Percentiles rank a stretch among this genome's conserved stretches.
Conservation (phyloP, 2,329 filamentous ascomycete species). For the Botrytis squamosa region DNA sequence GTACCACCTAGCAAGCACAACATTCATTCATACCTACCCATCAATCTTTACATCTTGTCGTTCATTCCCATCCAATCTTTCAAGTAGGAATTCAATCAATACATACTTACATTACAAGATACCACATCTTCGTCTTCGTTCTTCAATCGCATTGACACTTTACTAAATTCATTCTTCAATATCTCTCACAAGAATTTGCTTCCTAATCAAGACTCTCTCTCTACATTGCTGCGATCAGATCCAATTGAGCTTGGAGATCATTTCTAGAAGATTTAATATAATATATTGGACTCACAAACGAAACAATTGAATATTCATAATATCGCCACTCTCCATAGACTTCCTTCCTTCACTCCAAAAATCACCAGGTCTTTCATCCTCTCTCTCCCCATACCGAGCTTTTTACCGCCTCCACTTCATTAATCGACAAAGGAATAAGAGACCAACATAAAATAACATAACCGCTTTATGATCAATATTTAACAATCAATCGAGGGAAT, state of each 20-base stretch:
- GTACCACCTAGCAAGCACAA: not conserved
- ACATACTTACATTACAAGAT: not conserved
- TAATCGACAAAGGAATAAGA: slow-evolving; percentile 1
- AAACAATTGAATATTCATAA: not conserved
- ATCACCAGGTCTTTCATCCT: not conserved
- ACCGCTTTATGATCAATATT: slow-evolving; percentile 12
- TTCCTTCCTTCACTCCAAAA: not conserved
- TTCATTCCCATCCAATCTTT: not conserved
- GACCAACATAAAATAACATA: not conserved
- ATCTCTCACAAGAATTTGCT: not conserved
- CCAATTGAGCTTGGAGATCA: not conserved
- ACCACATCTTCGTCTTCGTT: not conserved
- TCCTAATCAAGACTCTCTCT: not conserved
- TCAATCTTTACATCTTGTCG: not conserved
- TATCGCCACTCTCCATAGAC: not conserved
- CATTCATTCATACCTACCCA: not conserved
- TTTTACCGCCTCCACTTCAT: not conserved
- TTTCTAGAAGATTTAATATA: slow-evolving; percentile 1
- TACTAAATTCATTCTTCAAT: not conserved
- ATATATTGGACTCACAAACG: not conserved
- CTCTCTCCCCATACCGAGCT: no score
- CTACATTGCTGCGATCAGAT: not conserved
- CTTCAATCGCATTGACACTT: slow-evolving; percentile 10
- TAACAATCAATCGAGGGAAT: slow-evolving; percentile 12
- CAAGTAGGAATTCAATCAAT: not conserved